phyloP scores from a whole-genome alignment of 257 asterid species.

The Solanum pimpinellifolium region DNA sequence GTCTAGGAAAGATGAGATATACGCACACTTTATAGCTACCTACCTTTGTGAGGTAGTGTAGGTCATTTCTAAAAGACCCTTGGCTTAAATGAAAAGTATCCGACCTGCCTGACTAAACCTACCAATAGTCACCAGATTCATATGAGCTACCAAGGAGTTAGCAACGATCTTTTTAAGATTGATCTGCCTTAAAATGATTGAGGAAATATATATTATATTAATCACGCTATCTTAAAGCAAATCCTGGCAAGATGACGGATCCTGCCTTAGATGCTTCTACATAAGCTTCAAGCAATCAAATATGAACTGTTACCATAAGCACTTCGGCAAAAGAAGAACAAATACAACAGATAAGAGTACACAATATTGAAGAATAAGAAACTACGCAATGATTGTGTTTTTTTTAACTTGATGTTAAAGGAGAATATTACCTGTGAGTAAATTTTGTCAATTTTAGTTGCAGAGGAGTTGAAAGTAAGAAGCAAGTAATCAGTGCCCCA shows the following conservation, averaged over 20 bases:
- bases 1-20: fast-evolving
- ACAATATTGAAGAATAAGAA: neutral
- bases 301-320: no score
- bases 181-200: no score
- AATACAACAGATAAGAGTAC: neutral
- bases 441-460: constrained; percentile 50
- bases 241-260: neutral
- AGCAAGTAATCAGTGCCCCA: constrained; percentile 93
- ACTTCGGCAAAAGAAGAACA: no score
- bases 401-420: neutral
- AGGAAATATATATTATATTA: no score
- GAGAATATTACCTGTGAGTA: constrained; percentile 43
- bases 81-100: neutral
- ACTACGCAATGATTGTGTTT: neutral
- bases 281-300: no score
- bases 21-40: neutral
- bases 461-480: constrained; percentile 65
- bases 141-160: neutral
- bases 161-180: neutral
- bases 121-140: neutral
- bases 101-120: neutral
- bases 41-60: neutral
- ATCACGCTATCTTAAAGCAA: neutral
- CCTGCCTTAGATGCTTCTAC: neutral
- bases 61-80: neutral